Evolutionary conservation across 345 rosid species (phyloP).

Genomic region (Angophora floribunda): DNA sequence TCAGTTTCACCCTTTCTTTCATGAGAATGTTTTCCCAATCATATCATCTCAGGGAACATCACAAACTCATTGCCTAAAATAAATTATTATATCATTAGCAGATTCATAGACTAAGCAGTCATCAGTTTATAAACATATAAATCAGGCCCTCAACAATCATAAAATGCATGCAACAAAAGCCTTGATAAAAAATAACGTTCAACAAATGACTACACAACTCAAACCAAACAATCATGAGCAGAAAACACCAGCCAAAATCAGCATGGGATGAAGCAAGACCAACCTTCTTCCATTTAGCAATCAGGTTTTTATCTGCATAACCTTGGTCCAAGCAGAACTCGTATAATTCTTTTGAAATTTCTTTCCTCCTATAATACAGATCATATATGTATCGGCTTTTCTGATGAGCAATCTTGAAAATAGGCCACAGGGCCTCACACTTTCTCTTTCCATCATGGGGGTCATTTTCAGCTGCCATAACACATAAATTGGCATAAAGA

Average conservation of each 20-base stretch:
- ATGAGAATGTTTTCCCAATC: not conserved
- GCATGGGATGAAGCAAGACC: not conserved
- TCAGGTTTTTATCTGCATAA: conserved; percentile 50
- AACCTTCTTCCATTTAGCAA: conserved; percentile 71
- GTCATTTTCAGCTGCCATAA: conserved; percentile 62
- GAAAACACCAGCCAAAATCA: not conserved
- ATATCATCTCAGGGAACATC: not conserved
- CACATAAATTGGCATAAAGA: not conserved
- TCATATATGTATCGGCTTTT: conserved; percentile 71
- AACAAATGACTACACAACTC: not conserved
- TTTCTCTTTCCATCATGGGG: conserved; percentile 78
- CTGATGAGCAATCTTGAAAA: conserved; percentile 70
- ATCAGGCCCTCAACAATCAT: not conserved
- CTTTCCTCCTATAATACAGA: conserved; percentile 52
- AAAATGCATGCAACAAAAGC: not conserved
- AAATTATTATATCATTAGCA: not conserved
- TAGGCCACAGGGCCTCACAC: conserved; percentile 74
- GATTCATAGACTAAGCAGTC: not conserved
- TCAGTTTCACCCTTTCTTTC: not conserved
- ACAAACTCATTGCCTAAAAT: not conserved
- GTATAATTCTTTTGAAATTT: conserved; percentile 64
- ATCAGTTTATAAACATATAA: not conserved
- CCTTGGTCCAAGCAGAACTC: conserved; percentile 81
- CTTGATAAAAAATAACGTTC: not conserved
- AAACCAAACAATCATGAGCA: not conserved